Evolutionary conservation across 2,329 filamentous ascomycete genomes (phyloP), one percentile per base, ranked within the genome.

Genomic region (Clarireedia paspali): DNA sequence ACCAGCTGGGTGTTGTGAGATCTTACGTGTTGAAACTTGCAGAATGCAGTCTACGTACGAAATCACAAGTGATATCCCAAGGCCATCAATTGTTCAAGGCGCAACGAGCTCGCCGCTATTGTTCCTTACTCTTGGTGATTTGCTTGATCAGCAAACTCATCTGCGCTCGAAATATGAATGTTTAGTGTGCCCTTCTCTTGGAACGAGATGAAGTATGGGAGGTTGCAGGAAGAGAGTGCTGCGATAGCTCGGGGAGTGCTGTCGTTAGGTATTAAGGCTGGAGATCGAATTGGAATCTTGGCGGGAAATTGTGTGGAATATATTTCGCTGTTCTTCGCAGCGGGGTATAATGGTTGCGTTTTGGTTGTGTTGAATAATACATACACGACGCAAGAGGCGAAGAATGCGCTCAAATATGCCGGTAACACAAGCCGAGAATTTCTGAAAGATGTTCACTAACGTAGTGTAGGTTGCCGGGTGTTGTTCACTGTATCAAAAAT

Each of bases 361-460:
- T 74, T 91, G 52, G 87, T 91, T 24, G 89, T 91, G 44, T 74
- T 91, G 62, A 91, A 91, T 73, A 91, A 90, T 71, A 91, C 87
- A 0, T 91, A 91, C 67, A 91, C 88, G 1, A 78, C 83, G 3
- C 81, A 79, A 1, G 88, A 91, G 70, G 83, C 86, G 50, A 55
- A 44, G 10, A 50, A 55, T 10, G 53, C 46, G 87, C 70, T 91
- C 30, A 78, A 79, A 52, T 88, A 90, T 66, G 83, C 85, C n/a
- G 82, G 84, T 87, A 71, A 62, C 75, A 14, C 15, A n/a, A n/a
- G n/a, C 38, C 17, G 6, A 3, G 10, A 39, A 15, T 78, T 89
- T 15, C 88, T 89, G 74, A 89, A 90, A 7, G n/a, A 36, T 30
- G 26, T 30, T 9, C 15, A 23, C 17, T 60, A 12, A 50, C 62